phyloP scores from a whole-genome alignment of 1,284 basidiomycete genomes.

The Ustilago vetiveriae region DNA sequence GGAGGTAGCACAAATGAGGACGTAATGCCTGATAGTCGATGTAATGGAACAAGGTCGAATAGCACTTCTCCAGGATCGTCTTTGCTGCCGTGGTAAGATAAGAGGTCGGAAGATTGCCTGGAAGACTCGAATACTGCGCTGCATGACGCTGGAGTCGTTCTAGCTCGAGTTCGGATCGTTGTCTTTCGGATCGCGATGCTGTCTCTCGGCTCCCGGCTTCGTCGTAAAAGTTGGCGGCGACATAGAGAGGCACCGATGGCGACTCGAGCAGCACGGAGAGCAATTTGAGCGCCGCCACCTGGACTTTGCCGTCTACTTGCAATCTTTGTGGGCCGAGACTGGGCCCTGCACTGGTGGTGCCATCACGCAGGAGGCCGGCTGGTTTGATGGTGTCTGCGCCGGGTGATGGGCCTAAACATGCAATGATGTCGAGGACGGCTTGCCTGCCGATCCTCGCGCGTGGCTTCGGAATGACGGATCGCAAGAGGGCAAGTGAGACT shows the following conservation, averaged over 20 bases:
- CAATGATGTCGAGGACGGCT: constrained; percentile 31
- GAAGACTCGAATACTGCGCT: constrained; percentile 20
- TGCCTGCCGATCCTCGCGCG: constrained; percentile 31
- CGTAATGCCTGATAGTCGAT: constrained; percentile 51
- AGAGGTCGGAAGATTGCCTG: constrained; percentile 32
- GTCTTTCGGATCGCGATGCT: constrained; percentile 5
- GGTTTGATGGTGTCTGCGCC: constrained; percentile 24
- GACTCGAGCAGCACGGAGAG: constrained; percentile 41
- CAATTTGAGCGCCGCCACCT: constrained; percentile 41
- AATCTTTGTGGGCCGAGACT: constrained; percentile 26
- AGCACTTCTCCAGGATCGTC: constrained; percentile 35
- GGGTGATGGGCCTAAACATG: constrained; percentile 30
- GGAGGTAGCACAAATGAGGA: constrained; percentile 48
- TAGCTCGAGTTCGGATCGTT: constrained; percentile 17
- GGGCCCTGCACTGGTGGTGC: constrained; percentile 2
- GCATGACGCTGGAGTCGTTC: constrained; percentile 32
- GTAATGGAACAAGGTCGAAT: constrained; percentile 53
- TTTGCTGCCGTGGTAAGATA: constrained; percentile 45
- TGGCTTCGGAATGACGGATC: constrained; percentile 30
- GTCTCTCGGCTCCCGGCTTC: background rate
- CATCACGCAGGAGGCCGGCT: constrained; percentile 22
- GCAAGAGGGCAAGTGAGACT: constrained; percentile 28
- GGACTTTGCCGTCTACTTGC: constrained; percentile 44
- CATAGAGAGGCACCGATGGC: constrained; percentile 27
- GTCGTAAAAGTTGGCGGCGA: constrained; percentile 33